Evolutionary conservation across 805 yeast genomes (phyloP).

Genomic region (Kluyveromyces dobzhanskii): DNA sequence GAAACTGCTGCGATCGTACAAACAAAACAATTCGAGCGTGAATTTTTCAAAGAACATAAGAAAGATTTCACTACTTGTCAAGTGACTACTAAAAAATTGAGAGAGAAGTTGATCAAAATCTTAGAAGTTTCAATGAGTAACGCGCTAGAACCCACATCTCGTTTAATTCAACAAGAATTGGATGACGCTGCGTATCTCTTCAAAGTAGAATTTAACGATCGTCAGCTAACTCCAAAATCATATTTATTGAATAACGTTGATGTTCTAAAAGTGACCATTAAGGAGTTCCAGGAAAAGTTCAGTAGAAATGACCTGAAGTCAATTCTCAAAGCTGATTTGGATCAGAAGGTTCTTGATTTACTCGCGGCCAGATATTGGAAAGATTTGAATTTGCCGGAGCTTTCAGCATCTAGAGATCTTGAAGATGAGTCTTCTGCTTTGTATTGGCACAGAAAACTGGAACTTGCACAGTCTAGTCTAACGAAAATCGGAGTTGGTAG

Average conservation of each 20-base stretch:
- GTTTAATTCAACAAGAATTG: conserved; percentile 76
- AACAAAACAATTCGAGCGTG: conserved; percentile 59
- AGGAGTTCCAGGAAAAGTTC: conserved; percentile 76
- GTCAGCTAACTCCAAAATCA: conserved; percentile 88
- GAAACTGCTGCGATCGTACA: conserved; percentile 37
- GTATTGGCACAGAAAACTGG: conserved; percentile 84
- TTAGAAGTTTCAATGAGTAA: conserved; percentile 87
- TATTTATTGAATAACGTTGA: conserved; percentile 90
- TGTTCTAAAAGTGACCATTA: conserved; percentile 72
- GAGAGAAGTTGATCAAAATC: conserved; percentile 75
- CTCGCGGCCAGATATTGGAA: conserved; percentile 93
- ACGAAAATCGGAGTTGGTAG: conserved; percentile 95
- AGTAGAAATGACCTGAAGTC: conserved; percentile 77
- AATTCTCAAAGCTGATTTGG: conserved; percentile 72
- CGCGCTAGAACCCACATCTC: conserved; percentile 80
- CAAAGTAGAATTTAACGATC: conserved; percentile 94
- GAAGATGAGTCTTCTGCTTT: conserved; percentile 44
- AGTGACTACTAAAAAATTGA: conserved; percentile 67
- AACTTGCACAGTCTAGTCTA: conserved; percentile 69
- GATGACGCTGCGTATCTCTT: conserved; percentile 90
- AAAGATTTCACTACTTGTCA: conserved; percentile 53
- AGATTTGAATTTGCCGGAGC: conserved; percentile 37
- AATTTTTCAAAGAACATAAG: conserved; percentile 57
- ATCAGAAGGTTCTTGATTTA: conserved; percentile 80
- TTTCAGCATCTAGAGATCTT: conserved; percentile 46